Percentiles rank a stretch among this genome's conserved stretches.
Conservation (phyloP, 345 rosid species). For the Euclidium syriacum region DNA sequence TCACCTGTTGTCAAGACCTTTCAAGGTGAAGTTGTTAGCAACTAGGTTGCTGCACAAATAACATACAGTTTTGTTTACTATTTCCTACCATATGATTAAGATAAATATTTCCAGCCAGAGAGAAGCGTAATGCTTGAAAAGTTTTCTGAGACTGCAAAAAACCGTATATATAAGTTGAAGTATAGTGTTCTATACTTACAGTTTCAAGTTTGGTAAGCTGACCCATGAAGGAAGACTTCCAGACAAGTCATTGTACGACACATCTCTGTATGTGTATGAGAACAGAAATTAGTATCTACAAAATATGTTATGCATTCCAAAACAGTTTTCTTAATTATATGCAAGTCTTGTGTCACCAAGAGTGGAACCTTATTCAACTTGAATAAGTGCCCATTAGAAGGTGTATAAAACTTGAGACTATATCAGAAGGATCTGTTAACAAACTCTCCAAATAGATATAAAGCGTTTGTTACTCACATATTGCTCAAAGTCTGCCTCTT, state of each 20-base stretch:
- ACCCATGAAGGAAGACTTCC: conserved; percentile 75
- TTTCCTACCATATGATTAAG: background rate
- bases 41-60: conserved; percentile 53
- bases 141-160: background rate
- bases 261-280: conserved; percentile 48
- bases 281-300: background rate
- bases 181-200: conserved; percentile 38
- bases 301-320: background rate
- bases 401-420: background rate
- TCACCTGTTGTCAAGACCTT: conserved; percentile 39
- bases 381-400: background rate
- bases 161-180: background rate
- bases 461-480: conserved; percentile 43
- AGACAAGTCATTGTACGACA: conserved; percentile 61
- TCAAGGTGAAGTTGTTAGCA: conserved; percentile 56
- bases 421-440: background rate
- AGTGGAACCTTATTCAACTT: conserved; percentile 3
- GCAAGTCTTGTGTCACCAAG: conserved; percentile 8
- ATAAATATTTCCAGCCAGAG: background rate
- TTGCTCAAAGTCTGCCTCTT: conserved; percentile 42
- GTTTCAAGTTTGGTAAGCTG: conserved; percentile 32
- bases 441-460: background rate
- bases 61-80: background rate
- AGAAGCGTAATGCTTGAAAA: background rate
- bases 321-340: background rate